Base-by-base conservation (phyloP, 2,329 filamentous ascomycete species). In the Coccinonectria pachysandricola region DNA sequence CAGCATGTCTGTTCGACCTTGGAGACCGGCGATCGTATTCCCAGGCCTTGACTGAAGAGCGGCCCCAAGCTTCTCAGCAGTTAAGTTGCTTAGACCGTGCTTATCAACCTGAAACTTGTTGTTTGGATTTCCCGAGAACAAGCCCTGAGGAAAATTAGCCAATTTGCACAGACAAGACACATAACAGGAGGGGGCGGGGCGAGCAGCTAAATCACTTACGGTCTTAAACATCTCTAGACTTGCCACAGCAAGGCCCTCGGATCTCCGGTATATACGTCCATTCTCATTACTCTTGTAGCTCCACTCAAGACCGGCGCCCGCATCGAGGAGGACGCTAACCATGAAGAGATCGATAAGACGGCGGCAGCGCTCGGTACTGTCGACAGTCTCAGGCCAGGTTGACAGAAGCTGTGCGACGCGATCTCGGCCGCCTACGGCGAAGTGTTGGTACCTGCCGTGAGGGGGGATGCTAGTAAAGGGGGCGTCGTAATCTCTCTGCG, bases 51-150 rank as follows among this genome's bases (percentile, higher is more conserved):
- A 87, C 53, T 98, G 91, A 50, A 98, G 66, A 8, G 84, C 91
- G 38, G 75, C 77, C 8, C 79, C 79, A 47, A 98, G 67, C 32
- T 71, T 66, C 16, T 85, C 75, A 8, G 79, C 65, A 0, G 80
- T 91, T 31, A 96, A 57, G 30, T 65, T 74, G 43, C 72, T 75
- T 40, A 98, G 62, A 0, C 79, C 91, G 5, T 74, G 73, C 37
- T 79, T 85, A 58, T 98, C 88, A 15, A 96, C 91, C 53, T 93
- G 87, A 48, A 75, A 84, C 26, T 85, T 86, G 56, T 94, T 85
- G 31, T 60, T 68, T 3, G 73, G 65, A 49, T 88, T 74, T 54
- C 86, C 82, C 39, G 86, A 94, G 59, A 96, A 96, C 17, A 84
- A 50, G 17, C 91, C 91, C 62, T 73, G 29, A 24, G 4, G 6